Percentiles rank a stretch among this genome's conserved stretches.
Evolutionary conservation across 129 eudicot genomes (phyloP).

Genomic region (Escallonia herrerae): DNA sequence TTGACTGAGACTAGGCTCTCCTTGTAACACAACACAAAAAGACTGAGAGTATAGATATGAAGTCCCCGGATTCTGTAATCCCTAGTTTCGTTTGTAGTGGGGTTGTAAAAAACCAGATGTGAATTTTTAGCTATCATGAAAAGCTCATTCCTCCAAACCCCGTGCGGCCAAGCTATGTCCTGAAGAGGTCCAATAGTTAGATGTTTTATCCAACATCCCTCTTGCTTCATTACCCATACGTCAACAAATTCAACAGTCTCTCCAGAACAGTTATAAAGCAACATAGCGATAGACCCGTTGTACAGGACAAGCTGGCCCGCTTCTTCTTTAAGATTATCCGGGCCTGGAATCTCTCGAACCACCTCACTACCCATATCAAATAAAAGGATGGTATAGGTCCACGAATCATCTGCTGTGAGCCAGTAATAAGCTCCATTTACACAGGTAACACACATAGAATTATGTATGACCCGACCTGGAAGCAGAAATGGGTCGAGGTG

Average conservation of each 20-base stretch:
- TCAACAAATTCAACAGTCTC: background rate
- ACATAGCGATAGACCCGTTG: conserved; percentile 12
- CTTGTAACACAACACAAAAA: background rate
- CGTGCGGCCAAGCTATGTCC: conserved; percentile 5
- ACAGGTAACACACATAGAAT: background rate
- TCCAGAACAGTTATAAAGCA: background rate
- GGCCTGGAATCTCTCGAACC: conserved; percentile 9
- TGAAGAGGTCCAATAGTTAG: conserved; percentile 7
- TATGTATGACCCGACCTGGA: background rate
- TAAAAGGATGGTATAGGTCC: background rate
- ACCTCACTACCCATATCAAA: conserved; percentile 13
- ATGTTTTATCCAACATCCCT: conserved; percentile 15
- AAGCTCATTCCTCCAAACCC: conserved; percentile 22
- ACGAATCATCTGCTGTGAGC: background rate
- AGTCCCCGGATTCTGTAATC: background rate
- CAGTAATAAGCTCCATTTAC: conserved; percentile 17
- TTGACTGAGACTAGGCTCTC: conserved; percentile 10
- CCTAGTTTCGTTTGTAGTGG: background rate
- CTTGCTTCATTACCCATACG: conserved; percentile 12
- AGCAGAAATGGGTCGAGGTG: conserved; percentile 1
- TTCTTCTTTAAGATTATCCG: background rate
- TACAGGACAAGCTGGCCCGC: conserved; percentile 1
- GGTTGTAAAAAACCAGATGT: conserved; percentile 6
- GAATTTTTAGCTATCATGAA: background rate
- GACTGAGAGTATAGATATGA: background rate